phyloP scores from a whole-genome alignment of 495 filamentous ascomycete species.

The Lophiotrema nucula region DNA sequence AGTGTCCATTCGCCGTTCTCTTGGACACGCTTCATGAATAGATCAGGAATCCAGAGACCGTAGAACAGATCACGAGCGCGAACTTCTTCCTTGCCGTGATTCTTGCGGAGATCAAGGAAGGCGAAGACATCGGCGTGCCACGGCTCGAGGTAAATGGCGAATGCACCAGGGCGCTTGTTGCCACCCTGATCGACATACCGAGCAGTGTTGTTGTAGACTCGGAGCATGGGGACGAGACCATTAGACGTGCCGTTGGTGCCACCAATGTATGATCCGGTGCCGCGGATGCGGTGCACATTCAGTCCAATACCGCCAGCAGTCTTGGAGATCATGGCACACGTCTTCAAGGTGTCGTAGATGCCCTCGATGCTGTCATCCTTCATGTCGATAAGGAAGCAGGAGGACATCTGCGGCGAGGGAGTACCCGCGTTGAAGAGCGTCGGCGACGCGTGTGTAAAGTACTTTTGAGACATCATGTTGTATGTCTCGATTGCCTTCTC shows the following conservation, averaged over 20 bases:
- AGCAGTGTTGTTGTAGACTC: constrained; percentile 98
- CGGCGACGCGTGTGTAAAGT: constrained; percentile 96
- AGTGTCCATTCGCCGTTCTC: constrained; percentile 93
- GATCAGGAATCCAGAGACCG: constrained; percentile 95
- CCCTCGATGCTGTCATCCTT: constrained; percentile 99
- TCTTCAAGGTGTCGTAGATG: constrained; percentile 98
- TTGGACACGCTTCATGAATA: constrained; percentile 99
- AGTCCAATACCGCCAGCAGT: constrained; percentile 96
- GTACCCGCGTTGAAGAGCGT: constrained; percentile 98
- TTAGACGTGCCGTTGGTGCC: constrained; percentile 98
- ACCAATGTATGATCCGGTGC: constrained; percentile 94
- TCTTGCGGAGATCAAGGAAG: constrained; percentile 97
- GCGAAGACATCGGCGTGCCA: constrained; percentile 98
- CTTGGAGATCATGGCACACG: constrained; percentile 99
- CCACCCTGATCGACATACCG: constrained; percentile 98
- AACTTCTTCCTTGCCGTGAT: constrained; percentile 97
- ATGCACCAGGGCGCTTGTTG: constrained; percentile 98
- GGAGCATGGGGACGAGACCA: constrained; percentile 94
- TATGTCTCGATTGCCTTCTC: constrained; percentile 96
- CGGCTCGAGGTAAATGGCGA: constrained; percentile 98
- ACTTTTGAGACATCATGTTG: constrained; percentile 95
- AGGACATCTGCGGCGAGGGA: constrained; percentile 86
- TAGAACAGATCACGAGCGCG: constrained; percentile 97
- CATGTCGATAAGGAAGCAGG: constrained; percentile 98
- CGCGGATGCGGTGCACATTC: constrained; percentile 92